Conservation (phyloP, 1,284 basidiomycete species). For the Leccinum griseonigrum region DNA sequence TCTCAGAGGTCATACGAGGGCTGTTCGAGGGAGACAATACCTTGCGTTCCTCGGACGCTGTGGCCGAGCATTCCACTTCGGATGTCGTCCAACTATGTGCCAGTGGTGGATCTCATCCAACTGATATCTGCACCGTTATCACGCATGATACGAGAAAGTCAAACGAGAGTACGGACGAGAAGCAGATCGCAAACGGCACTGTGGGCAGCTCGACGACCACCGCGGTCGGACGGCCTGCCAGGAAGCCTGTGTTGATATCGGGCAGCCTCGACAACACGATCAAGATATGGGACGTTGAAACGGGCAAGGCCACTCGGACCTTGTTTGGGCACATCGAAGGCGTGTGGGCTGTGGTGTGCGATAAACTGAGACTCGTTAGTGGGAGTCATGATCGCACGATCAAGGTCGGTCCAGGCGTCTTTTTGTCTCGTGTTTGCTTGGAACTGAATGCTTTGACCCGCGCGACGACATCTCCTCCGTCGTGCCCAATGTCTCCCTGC, state of each 20-base stretch:
- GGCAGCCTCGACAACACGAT: constrained; percentile 96
- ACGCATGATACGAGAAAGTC: constrained; percentile 24
- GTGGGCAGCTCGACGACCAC: not conserved
- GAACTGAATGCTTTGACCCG: constrained; percentile 63
- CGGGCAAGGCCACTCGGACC: constrained; percentile 76
- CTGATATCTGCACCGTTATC: constrained; percentile 31
- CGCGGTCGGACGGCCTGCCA: constrained; percentile 13
- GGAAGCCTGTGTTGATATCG: constrained; percentile 78
- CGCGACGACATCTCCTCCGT: constrained; percentile 81
- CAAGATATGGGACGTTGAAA: constrained; percentile 95
- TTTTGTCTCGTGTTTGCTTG: constrained; percentile 2
- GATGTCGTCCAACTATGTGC: constrained; percentile 17
- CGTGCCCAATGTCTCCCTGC: constrained; percentile 86
- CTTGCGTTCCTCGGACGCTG: constrained; percentile 6
- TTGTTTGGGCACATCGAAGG: constrained; percentile 97
- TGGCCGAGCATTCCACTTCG: constrained; percentile 16
- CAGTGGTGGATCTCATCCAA: constrained; percentile 5
- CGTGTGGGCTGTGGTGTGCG: constrained; percentile 93
- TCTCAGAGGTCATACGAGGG: constrained; percentile 88
- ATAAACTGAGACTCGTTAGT: constrained; percentile 89
- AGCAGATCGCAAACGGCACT: constrained; percentile 4
- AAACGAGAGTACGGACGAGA: constrained; percentile 17
- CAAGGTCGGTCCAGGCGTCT: constrained; percentile 54
- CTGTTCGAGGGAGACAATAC: constrained; percentile 57
- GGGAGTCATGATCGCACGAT: constrained; percentile 92